Conservation (phyloP, 2,329 filamentous ascomycete species). For the Ophiostoma tasmaniense region DNA sequence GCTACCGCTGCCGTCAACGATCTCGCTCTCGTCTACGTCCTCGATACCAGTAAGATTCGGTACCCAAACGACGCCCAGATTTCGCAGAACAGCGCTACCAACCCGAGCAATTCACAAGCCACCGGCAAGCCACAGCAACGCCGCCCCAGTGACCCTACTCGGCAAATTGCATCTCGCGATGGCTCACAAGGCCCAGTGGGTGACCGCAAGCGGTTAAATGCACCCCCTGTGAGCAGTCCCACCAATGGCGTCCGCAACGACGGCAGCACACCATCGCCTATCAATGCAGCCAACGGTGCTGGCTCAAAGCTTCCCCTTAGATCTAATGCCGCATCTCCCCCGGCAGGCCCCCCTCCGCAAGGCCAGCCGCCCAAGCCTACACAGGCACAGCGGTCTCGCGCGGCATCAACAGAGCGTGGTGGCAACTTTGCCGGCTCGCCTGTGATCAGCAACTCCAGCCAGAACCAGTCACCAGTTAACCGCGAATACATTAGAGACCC, state of each 20-base stretch:
- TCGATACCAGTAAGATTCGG: conserved; percentile 92
- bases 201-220: conserved; percentile 40
- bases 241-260: conserved; percentile 38
- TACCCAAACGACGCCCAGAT: conserved; percentile 72
- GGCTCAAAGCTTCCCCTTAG: conserved; percentile 33
- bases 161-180: conserved; percentile 40
- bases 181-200: conserved; percentile 43
- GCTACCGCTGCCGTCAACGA: conserved; percentile 73
- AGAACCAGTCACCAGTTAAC: conserved; percentile 36
- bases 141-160: conserved; percentile 30
- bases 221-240: conserved; percentile 30
- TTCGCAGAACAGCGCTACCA: conserved; percentile 18
- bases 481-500: conserved; percentile 34
- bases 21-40: conserved; percentile 77
- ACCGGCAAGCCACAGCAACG: conserved; percentile 22
- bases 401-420: conserved; percentile 41
- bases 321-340: conserved; percentile 28
- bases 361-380: conserved; percentile 45
- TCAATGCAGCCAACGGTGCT: conserved; percentile 20
- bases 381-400: conserved; percentile 37
- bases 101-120: conserved; percentile 16
- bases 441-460: conserved; percentile 22
- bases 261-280: conserved; percentile 26
- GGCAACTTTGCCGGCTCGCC: conserved; percentile 32
- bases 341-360: conserved; percentile 46